Percentiles rank a stretch among this genome's conserved stretches.
Conservation (phyloP, 2,329 filamentous ascomycete genomes). For the Sporothrix euskadiensis region DNA sequence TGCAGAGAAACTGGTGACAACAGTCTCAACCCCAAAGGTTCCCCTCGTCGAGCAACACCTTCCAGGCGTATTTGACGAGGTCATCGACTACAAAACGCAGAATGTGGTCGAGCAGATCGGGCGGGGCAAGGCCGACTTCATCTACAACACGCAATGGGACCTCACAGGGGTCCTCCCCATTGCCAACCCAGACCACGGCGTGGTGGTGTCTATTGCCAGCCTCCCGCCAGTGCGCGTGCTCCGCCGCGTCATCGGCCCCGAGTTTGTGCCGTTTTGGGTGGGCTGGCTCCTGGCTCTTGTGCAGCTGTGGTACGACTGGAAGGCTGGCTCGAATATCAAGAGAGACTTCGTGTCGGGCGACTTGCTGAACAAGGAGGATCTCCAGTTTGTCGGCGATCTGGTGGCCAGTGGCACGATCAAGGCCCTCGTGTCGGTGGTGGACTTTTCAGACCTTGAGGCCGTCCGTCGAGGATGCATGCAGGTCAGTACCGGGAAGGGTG, state of each 20-base stretch:
- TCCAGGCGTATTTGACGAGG: conserved; percentile 50
- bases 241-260: conserved; percentile 39
- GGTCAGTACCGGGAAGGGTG: conserved; percentile 46
- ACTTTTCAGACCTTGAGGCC: conserved; percentile 47
- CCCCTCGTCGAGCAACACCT: conserved; percentile 46
- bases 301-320: conserved; percentile 46
- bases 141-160: conserved; percentile 50
- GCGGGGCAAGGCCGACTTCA: conserved; percentile 50
- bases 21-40: conserved; percentile 55
- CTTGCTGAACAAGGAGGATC: conserved; percentile 38
- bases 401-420: conserved; percentile 48
- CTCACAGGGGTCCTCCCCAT: conserved; percentile 45
- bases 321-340: conserved; percentile 48
- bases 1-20: conserved; percentile 50
- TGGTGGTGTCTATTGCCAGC: conserved; percentile 46
- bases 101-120: conserved; percentile 44
- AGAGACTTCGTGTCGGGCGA: conserved; percentile 51
- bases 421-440: conserved; percentile 45
- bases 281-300: conserved; percentile 35
- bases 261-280: conserved; percentile 43
- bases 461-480: conserved; percentile 46
- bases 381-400: conserved; percentile 43
- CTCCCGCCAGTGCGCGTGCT: conserved; percentile 40
- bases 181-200: conserved; percentile 42
- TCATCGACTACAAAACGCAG: conserved; percentile 53